Percentiles rank a stretch among this genome's conserved stretches.
Evolutionary conservation across 495 filamentous ascomycete species (phyloP).

Genomic region (Neurospora tetraspora): DNA sequence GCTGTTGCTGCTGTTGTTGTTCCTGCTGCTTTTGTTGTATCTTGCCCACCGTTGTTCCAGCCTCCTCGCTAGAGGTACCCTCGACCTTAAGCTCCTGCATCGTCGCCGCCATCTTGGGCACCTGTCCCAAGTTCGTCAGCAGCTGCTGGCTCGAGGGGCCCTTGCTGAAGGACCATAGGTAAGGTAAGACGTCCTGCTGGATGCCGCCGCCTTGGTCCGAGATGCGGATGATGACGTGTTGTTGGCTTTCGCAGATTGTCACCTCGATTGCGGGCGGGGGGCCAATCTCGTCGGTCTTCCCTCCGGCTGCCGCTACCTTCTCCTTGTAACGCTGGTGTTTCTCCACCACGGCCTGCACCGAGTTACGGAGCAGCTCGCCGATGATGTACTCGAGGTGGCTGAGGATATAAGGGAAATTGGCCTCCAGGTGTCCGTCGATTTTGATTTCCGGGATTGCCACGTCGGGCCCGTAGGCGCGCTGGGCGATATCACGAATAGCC

Average conservation of each 20-base stretch:
- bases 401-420: constrained; percentile 92
- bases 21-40: neutral
- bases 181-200: constrained; percentile 70
- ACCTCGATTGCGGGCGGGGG: constrained; percentile 78
- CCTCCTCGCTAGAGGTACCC: constrained; percentile 1
- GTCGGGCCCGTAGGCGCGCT: constrained; percentile 58
- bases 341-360: constrained; percentile 83
- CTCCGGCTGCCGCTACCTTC: neutral
- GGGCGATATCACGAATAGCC: constrained; percentile 57
- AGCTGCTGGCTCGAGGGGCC: constrained; percentile 63
- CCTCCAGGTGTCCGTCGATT: constrained; percentile 77
- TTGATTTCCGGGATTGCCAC: constrained; percentile 66
- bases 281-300: constrained; percentile 15
- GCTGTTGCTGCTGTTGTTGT: neutral
- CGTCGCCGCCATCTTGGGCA: constrained; percentile 89
- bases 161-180: constrained; percentile 95
- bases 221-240: constrained; percentile 94
- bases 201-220: constrained; percentile 94
- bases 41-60: neutral
- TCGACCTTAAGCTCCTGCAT: constrained; percentile 66
- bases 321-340: constrained; percentile 28
- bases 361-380: constrained; percentile 90
- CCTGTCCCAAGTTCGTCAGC: constrained; percentile 71
- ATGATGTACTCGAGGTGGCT: constrained; percentile 96
- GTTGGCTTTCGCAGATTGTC: constrained; percentile 83